Evolutionary conservation across 495 filamentous ascomycete genomes (phyloP).

Genomic region (Symbiotaphrina buchneri): DNA sequence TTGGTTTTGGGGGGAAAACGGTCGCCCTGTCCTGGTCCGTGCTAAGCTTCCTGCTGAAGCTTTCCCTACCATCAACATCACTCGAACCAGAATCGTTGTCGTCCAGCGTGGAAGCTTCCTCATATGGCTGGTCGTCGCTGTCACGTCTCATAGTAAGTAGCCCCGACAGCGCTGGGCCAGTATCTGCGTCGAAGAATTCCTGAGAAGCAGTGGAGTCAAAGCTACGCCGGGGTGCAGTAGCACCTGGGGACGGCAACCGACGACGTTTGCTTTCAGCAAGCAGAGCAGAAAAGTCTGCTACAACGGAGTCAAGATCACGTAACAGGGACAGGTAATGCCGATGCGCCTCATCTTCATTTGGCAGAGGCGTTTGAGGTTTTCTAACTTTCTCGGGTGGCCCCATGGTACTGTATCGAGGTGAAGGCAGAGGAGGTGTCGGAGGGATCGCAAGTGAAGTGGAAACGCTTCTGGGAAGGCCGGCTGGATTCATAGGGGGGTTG

Average conservation of each 20-base stretch:
- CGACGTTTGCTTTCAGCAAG: constrained; percentile 59
- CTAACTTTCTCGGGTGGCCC: constrained; percentile 5
- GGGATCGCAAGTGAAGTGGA: constrained; percentile 37
- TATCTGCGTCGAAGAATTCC: constrained; percentile 87
- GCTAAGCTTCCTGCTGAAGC: constrained; percentile 6
- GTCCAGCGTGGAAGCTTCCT: constrained; percentile 28
- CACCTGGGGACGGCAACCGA: constrained; percentile 25
- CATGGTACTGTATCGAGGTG: constrained; percentile 14
- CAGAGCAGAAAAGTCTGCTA: constrained; percentile 58
- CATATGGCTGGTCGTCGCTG: constrained; percentile 21
- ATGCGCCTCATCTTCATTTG: constrained; percentile 41
- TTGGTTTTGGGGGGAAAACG: constrained; percentile 50
- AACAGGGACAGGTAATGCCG: constrained; percentile 62
- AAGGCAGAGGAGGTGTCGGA: constrained; percentile 13
- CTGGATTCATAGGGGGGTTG: constrained; percentile 14
- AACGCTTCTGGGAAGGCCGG: constrained; percentile 20
- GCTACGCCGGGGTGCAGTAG: constrained; percentile 33
- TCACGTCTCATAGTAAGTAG: constrained; percentile 50
- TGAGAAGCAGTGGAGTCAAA: constrained; percentile 62
- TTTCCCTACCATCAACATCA: constrained; percentile 23
- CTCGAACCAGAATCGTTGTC: constrained; percentile 38
- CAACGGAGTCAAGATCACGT: constrained; percentile 59
- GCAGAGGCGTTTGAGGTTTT: no score
- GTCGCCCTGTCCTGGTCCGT: background rate
- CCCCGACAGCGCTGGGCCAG: constrained; percentile 48